phyloP scores from a whole-genome alignment of 352 stramenopile genomes.

The Pythium dissotocum region DNA sequence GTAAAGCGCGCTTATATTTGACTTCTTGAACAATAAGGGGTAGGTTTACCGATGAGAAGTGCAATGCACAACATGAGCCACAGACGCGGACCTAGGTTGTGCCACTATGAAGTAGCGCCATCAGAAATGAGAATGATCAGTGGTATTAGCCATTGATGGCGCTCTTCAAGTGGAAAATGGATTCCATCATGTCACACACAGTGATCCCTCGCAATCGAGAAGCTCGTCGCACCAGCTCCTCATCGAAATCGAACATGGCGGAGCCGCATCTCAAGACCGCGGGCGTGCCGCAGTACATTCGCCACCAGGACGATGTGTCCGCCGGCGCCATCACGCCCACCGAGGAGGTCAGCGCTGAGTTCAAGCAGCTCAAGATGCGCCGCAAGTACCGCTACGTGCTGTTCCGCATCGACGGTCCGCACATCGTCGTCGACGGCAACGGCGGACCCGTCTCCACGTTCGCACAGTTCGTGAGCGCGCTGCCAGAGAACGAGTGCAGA shows the following conservation, averaged over 20 bases:
- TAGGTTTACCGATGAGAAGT: not conserved
- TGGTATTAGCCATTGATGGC: not conserved
- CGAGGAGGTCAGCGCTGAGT: constrained; percentile 57
- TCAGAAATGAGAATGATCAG: not conserved
- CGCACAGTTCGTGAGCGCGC: constrained; percentile 47
- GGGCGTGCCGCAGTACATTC: constrained; percentile 72
- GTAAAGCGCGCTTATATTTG: not conserved
- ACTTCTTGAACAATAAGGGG: not conserved
- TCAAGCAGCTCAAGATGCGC: constrained; percentile 89
- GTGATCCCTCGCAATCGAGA: not conserved
- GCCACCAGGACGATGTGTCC: constrained; percentile 72
- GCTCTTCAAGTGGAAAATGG: constrained; percentile 6
- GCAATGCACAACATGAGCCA: not conserved
- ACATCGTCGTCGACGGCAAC: constrained; percentile 63
- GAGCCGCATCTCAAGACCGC: constrained; percentile 88
- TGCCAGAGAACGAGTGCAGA: constrained; percentile 83
- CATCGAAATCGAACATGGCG: constrained; percentile 39
- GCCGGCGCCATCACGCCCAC: constrained; percentile 73
- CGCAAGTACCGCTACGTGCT: constrained; percentile 85
- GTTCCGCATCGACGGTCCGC: constrained; percentile 77
- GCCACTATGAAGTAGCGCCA: constrained; percentile 3
- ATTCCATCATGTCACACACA: constrained; percentile 3
- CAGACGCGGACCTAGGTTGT: not conserved
- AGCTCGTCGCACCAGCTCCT: not conserved
- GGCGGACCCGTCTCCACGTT: constrained; percentile 55